Base-by-base conservation (phyloP, 176 grass and related monocot species). In the Triticum timopheevii region DNA sequence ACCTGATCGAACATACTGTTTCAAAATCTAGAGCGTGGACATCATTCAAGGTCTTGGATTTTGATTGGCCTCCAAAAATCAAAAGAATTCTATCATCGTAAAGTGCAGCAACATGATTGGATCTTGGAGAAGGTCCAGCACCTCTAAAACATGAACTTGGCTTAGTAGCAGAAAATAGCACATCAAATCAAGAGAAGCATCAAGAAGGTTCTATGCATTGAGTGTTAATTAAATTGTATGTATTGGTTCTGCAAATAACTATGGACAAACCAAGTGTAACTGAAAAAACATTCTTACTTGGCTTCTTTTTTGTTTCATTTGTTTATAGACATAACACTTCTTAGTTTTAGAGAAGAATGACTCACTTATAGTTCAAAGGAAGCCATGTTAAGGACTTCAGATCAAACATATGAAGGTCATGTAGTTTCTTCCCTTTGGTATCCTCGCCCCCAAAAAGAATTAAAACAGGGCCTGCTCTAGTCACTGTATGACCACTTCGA, bases 351-450 rank as follows among this genome's bases (percentile, higher is more conserved):
- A 68, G 7, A 82, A 73, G 70, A 84, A 85, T 25, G 42, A 91
- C 94, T 92, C 84, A 98, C 97, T 94, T 98, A 74, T 98, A 94
- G 80, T 92, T 95, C 85, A 98, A 93, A 73, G 94, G 97, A 94
- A 98, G 97, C 97, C 97, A 98, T 34, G 88, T 96, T 63, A 89
- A 93, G 76, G 97, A 94, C 72, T 98, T 96, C 85, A 98, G 83
- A 93, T 98, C 92, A 67, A 98, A 93, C 97, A 98, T 98, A 84
- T 96, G 94, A 86, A 98, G 97, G 70, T 96, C 97, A 80, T 98
- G 95, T 30, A 98, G 56, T 91, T 98, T 98, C 89, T 91, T 96
- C 65, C 97, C 90, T 91, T 91, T 98, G 35, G 82, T 83, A 75
- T 91, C 92, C 80, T 98, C 97, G 12, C 97, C 97, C 36, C 97